phyloP scores from a whole-genome alignment of 768 basidiomycete species.

The Strobilomyces echinocephalus region DNA sequence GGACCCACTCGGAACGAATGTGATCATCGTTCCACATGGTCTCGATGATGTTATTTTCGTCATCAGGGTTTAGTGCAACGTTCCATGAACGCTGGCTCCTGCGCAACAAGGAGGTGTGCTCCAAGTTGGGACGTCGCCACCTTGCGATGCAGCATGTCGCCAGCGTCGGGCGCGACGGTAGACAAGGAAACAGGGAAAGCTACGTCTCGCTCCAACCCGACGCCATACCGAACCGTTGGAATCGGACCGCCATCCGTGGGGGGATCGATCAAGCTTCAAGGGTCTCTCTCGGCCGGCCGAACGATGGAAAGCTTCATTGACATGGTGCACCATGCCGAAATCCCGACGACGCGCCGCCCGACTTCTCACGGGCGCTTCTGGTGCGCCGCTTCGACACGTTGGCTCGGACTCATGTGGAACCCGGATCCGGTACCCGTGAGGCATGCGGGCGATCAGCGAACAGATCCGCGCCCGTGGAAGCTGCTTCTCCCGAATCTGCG shows the following conservation, averaged over 20 bases:
- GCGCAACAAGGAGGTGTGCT: not conserved
- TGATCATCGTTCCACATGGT: not conserved
- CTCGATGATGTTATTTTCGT: not conserved
- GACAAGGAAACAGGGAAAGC: slow-evolving; percentile 2
- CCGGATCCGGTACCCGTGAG: not conserved
- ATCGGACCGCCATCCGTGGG: not conserved
- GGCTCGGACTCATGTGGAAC: too few species aligned
- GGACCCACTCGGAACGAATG: not conserved
- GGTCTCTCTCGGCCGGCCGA: not conserved
- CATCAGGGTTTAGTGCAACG: not conserved
- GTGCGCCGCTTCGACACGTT: too few species aligned
- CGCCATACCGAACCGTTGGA: not conserved
- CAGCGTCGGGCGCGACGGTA: not conserved
- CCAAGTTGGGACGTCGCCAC: slow-evolving; percentile 7
- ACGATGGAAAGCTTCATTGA: not conserved
- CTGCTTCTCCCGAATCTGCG: not conserved
- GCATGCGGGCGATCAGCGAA: slow-evolving; percentile 4
- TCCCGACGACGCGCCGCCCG: not conserved
- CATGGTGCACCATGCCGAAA: not conserved
- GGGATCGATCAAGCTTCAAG: not conserved
- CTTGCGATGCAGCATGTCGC: slow-evolving; percentile 2
- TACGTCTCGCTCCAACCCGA: not conserved
- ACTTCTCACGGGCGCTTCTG: not conserved
- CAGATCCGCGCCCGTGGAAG: slow-evolving; percentile 3
- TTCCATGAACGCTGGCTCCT: not conserved